Base-by-base conservation (phyloP, 2,329 filamentous ascomycete species). In the Diaporthe batatas region DNA sequence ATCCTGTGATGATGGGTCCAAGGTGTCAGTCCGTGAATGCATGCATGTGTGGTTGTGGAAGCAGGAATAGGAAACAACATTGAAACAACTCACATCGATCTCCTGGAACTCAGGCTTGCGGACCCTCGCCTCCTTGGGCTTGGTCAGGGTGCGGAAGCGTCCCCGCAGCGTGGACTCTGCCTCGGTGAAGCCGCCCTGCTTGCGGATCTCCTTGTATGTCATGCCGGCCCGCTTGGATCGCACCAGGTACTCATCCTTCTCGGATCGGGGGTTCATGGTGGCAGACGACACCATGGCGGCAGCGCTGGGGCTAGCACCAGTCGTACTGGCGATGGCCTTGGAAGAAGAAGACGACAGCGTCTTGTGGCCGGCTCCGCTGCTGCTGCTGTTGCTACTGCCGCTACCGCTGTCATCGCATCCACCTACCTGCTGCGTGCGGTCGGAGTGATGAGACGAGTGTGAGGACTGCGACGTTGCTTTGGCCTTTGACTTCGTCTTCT, bases 111-210 rank as follows among this genome's bases (percentile, higher is more conserved):
- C 81, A 0, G 93, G 92, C 80, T 89, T 91, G 10, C 93, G 85
- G 3, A 93, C 88, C 7, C 93, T 85, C 72, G 89, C 85, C 44
- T 87, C 84, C 76, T 89, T 89, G 16, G 82, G 81, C 82, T 93
- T 94, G 10, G 89, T 93, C 77, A 94, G 80, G 2, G 87, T 89
- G 6, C 93, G 85, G 76, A 88, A 90, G 0, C 92, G 87, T 0
- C 93, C 93, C 18, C 93, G 87, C 49, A 95, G 84, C 0, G 93
- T 95, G 14, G 92, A 93, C 81, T 94, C 92, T 1, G 91, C 90
- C 77, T 93, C 91, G 0, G 79, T 81, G 75, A 91, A 91, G 1
- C 84, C 82, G 18, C 91, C 89, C 23, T 82, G 77, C 8, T 79
- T 76, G 49, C 87, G 87, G 77, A 94, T 94, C 73, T 92, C 86